Percentiles rank a stretch among this genome's conserved stretches.
These are phyloP conservation scores for Globisporangium camurandrum DNA, from an alignment of 352 stramenopile species.

Conservation along the genomic window DNA sequence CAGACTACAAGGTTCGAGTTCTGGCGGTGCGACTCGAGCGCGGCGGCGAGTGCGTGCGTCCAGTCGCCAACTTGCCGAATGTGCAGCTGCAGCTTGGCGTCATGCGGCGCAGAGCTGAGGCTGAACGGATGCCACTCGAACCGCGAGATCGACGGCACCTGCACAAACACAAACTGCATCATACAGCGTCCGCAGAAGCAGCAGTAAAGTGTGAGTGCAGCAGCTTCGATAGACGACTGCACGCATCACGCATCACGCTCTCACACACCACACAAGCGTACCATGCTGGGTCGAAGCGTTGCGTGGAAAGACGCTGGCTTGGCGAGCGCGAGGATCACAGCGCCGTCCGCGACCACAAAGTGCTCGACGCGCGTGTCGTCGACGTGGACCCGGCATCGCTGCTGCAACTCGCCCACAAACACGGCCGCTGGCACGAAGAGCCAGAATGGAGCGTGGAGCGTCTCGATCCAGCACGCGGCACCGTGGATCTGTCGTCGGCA, in stretches of 20 bases:
- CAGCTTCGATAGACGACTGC: too few relatives aligned
- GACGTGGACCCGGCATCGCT: constrained; percentile 14
- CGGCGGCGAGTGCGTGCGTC: constrained; percentile 18
- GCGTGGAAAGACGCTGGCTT: constrained; percentile 20
- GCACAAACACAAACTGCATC: constrained; percentile 54
- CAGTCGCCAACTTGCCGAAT: constrained; percentile 38
- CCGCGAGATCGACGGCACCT: constrained; percentile 38
- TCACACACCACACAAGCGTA: too few relatives aligned
- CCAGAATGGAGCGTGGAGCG: constrained; percentile 27
- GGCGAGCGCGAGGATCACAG: constrained; percentile 22
- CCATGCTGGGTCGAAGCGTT: constrained; percentile 27
- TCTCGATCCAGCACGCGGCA: constrained; percentile 21
- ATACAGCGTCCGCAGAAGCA: neutral
- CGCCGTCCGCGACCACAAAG: constrained; percentile 8
- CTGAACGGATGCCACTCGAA: constrained; percentile 81
- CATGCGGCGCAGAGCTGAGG: constrained; percentile 39
- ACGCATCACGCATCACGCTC: too few relatives aligned
- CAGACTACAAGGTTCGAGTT: constrained; percentile 8
- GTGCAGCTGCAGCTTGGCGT: constrained; percentile 32
- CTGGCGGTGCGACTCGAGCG: neutral
- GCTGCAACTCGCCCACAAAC: constrained; percentile 22
- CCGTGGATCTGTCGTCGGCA: constrained; percentile 29
- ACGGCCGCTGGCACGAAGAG: constrained; percentile 17
- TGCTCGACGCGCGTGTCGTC: constrained; percentile 16
- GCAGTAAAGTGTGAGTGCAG: neutral